Evolutionary conservation across 768 basidiomycete species (phyloP).

Genomic region (Phylloporus arenicola): DNA sequence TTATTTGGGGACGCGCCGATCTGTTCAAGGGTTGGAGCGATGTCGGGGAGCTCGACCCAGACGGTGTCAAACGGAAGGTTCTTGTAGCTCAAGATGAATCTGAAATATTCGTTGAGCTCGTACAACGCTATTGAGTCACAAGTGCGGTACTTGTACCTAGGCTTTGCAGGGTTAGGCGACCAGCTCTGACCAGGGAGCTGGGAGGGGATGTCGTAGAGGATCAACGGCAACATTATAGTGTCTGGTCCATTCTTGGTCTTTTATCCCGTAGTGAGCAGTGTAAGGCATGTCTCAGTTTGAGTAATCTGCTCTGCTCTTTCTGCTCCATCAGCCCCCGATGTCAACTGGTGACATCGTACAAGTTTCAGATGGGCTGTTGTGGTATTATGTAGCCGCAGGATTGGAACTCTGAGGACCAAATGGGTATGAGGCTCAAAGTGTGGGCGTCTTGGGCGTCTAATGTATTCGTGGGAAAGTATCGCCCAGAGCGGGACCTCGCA

Average conservation of each 20-base stretch:
- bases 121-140: neutral
- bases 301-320: neutral
- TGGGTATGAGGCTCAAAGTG: neutral
- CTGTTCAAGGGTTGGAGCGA: conserved; percentile 20
- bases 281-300: neutral
- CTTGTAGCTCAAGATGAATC: conserved; percentile 31
- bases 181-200: conserved; percentile 27
- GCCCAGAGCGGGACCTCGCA: neutral
- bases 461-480: conserved; percentile 11
- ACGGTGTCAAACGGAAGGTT: conserved; percentile 29
- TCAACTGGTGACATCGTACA: neutral
- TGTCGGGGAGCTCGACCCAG: conserved; percentile 34
- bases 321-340: neutral
- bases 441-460: neutral
- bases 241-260: neutral
- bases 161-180: conserved; percentile 36
- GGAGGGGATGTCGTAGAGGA: conserved; percentile 35
- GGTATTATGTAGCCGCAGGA: too few species aligned
- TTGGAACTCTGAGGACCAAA: too few species aligned
- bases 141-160: conserved; percentile 24
- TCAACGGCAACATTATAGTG: conserved; percentile 22
- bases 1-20: conserved; percentile 24
- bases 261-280: neutral
- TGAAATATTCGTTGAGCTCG: conserved; percentile 4
- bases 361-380: neutral